Conservation (phyloP, 176 grass and related monocot species). For the Oryza punctata region DNA sequence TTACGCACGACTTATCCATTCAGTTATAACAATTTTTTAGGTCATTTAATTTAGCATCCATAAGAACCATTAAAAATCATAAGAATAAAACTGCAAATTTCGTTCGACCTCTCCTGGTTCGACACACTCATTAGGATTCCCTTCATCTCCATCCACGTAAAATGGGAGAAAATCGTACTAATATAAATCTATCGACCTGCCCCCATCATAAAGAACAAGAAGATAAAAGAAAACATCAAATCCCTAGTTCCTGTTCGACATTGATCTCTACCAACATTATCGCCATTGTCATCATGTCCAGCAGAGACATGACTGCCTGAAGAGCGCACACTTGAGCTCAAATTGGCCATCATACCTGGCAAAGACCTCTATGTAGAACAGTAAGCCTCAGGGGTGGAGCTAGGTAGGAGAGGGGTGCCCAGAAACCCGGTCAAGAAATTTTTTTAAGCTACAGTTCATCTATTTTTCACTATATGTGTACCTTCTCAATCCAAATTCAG, state of each 20-base stretch:
- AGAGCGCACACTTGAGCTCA: neutral
- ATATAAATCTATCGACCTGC: neutral
- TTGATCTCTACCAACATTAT: neutral
- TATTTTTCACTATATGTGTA: no score
- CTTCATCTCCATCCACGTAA: neutral
- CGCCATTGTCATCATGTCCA: neutral
- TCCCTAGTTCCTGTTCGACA: neutral
- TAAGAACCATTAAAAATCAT: no score
- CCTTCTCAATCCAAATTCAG: no score
- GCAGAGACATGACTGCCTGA: neutral
- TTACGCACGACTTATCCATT: no score
- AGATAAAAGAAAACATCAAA: neutral
- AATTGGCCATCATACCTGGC: neutral
- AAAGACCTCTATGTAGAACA: neutral
- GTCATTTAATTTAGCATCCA: no score
- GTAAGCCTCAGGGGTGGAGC: no score
- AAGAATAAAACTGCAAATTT: no score
- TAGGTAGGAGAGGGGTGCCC: no score
- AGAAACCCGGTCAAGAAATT: no score
- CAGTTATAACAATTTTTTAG: no score
- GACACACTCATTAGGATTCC: neutral
- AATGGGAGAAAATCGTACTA: neutral
- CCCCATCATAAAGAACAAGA: neutral
- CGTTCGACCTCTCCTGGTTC: neutral
- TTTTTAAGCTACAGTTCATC: no score